Conservation (phyloP, 257 asterid genomes). For the Nicotiana paniculata region DNA sequence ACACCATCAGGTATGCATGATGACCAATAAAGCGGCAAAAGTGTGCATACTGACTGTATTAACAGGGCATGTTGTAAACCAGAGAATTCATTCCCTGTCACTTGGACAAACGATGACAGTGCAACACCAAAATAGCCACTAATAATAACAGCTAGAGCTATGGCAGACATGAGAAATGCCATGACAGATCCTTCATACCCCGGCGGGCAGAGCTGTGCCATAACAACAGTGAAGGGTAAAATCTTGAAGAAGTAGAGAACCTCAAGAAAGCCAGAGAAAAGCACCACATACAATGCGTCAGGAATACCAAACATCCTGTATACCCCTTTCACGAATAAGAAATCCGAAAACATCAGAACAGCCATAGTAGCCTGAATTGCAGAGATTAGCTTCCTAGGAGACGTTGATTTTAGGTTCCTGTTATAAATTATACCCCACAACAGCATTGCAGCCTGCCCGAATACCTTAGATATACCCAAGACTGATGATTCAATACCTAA, state of each 20-base stretch:
- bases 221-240: slow-evolving; percentile 65
- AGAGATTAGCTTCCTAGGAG: slow-evolving; percentile 60
- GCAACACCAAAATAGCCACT: slow-evolving; percentile 91
- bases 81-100: slow-evolving; percentile 65
- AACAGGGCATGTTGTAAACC: slow-evolving; percentile 53
- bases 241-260: slow-evolving; percentile 71
- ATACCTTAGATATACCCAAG: slow-evolving; percentile 82
- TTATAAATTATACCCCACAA: slow-evolving; percentile 79
- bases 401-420: slow-evolving; percentile 47
- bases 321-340: slow-evolving; percentile 67
- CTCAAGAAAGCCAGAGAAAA: slow-evolving; percentile 81
- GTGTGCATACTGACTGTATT: slow-evolving; percentile 69
- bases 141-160: slow-evolving; percentile 63
- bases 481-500: slow-evolving; percentile 68
- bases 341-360: slow-evolving; percentile 59
- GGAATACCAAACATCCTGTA: slow-evolving; percentile 63
- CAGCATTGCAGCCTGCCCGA: slow-evolving; percentile 90
- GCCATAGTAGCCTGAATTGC: slow-evolving; percentile 70
- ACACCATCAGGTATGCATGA: slow-evolving; percentile 54
- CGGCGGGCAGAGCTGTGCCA: slow-evolving; percentile 85
- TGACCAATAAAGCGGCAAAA: slow-evolving; percentile 63
- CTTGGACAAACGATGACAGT: slow-evolving; percentile 50
- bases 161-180: slow-evolving; percentile 88
- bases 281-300: slow-evolving; percentile 56
- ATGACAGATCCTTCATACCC: slow-evolving; percentile 96